These are phyloP conservation scores for Candida nonsorbophila DNA, from an alignment of 805 yeast species.

Conservation along the genomic window DNA sequence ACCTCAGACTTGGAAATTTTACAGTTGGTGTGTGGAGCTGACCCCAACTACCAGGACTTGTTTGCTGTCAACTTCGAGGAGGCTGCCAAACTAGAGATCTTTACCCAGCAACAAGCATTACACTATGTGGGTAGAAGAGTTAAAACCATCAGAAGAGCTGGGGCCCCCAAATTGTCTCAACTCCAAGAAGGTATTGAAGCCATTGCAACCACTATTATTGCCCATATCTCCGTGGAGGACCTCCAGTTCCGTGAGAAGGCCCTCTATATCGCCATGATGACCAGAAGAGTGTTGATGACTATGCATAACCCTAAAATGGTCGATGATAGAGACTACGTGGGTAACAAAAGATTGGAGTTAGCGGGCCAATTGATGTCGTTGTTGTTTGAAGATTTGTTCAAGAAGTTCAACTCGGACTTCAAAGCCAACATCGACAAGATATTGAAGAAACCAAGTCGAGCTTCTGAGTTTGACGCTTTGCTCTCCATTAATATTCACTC, in stretches of 20 bases:
- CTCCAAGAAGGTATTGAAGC: conserved; percentile 97
- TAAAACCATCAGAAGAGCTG: conserved; percentile 84
- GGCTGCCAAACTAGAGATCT: conserved; percentile 76
- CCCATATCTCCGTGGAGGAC: conserved; percentile 83
- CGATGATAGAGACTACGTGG: conserved; percentile 98
- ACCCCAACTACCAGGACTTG: conserved; percentile 82
- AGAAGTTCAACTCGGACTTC: conserved; percentile 92
- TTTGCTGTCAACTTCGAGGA: conserved; percentile 94
- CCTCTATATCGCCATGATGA: conserved; percentile 90
- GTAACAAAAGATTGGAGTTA: conserved; percentile 92
- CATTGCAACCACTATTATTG: conserved; percentile 91
- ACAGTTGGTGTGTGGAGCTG: conserved; percentile 90
- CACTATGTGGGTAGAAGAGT: conserved; percentile 88
- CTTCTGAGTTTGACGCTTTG: conserved; percentile 92
- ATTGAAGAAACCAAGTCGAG: conserved; percentile 87
- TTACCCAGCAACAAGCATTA: conserved; percentile 90
- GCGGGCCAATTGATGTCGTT: conserved; percentile 97
- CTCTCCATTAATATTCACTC: conserved; percentile 87
- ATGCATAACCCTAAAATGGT: conserved; percentile 91
- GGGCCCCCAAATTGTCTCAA: conserved; percentile 71
- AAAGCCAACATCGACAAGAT: conserved; percentile 92
- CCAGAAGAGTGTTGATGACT: conserved; percentile 93
- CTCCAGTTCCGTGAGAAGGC: conserved; percentile 93
- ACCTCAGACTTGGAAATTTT: conserved; percentile 88
- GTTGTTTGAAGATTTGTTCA: conserved; percentile 93